Percentiles rank a stretch among this genome's conserved stretches.
Evolutionary conservation across 2,329 filamentous ascomycete genomes (phyloP).

Genomic region (Xylariaceae sp.): DNA sequence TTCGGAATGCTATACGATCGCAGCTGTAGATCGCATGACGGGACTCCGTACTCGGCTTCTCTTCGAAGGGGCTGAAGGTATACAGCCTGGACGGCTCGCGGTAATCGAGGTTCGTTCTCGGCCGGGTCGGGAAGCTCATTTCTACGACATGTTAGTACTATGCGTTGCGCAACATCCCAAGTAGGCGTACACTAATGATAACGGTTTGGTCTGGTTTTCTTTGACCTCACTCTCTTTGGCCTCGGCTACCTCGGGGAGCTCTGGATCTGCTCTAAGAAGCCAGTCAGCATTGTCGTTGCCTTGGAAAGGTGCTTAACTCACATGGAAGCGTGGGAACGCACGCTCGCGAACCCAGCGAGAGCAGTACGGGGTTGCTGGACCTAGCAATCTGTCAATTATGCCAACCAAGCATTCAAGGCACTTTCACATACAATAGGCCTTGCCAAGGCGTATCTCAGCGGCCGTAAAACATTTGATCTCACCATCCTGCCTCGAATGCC

Average conservation of each 20-base stretch:
- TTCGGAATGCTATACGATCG: conserved; percentile 88
- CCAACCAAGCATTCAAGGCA: background rate
- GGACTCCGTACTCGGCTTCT: conserved; percentile 69
- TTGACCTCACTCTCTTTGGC: no score
- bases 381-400: conserved; percentile 18
- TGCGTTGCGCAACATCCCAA: background rate
- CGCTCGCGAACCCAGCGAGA: conserved; percentile 15
- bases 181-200: background rate
- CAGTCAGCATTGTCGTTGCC: conserved; percentile 6
- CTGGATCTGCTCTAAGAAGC: conserved; percentile 8
- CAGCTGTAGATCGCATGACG: conserved; percentile 85
- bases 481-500: conserved; percentile 24
- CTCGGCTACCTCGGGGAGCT: background rate
- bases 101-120: conserved; percentile 49
- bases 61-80: conserved; percentile 82
- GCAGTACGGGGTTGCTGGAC: conserved; percentile 21
- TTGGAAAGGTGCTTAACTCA: conserved; percentile 9
- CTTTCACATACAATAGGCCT: conserved; percentile 23
- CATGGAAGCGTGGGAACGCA: conserved; percentile 23
- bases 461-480: conserved; percentile 24
- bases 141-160: conserved; percentile 14
- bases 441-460: conserved; percentile 23
- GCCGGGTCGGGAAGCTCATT: conserved; percentile 22
- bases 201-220: no score
- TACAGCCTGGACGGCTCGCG: conserved; percentile 77